phyloP scores from a whole-genome alignment of 2,329 filamentous ascomycete genomes.

The Neobulgaria alba region DNA sequence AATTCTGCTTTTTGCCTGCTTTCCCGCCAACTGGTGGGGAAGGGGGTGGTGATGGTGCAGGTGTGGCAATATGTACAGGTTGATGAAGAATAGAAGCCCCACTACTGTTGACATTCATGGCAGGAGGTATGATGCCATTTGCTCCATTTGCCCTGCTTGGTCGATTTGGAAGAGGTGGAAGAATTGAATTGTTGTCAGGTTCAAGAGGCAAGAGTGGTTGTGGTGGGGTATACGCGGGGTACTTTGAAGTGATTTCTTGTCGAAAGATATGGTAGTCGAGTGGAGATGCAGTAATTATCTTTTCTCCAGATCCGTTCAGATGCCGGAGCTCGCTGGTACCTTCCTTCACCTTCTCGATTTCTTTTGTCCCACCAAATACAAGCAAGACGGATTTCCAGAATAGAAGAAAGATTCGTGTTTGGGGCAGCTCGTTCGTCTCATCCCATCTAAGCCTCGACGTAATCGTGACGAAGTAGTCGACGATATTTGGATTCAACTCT shows the following conservation, averaged over 20 bases:
- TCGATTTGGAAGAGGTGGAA: constrained; percentile 76
- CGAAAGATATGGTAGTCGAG: constrained; percentile 94
- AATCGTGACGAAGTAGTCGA: constrained; percentile 63
- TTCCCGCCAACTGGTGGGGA: constrained; percentile 83
- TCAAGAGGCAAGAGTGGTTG: constrained; percentile 76
- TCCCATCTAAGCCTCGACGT: constrained; percentile 66
- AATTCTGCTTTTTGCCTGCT: constrained; percentile 96
- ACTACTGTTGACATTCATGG: constrained; percentile 42
- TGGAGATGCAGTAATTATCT: constrained; percentile 82
- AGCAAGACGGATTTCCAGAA: constrained; percentile 90
- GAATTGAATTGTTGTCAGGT: constrained; percentile 79
- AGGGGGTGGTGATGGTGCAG: constrained; percentile 88
- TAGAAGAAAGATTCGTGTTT: constrained; percentile 67
- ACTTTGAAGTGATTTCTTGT: constrained; percentile 95
- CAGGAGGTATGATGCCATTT: constrained; percentile 53
- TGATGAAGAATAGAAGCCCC: constrained; percentile 84
- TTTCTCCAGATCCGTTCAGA: constrained; percentile 42
- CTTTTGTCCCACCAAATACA: constrained; percentile 69
- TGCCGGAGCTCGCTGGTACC: constrained; percentile 50
- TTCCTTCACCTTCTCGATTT: constrained; percentile 66
- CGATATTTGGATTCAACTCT: constrained; percentile 55
- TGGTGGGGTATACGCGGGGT: constrained; percentile 90
- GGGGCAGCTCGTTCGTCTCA: constrained; percentile 52
- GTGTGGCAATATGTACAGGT: constrained; percentile 96
- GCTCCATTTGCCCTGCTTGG: constrained; percentile 51